Conservation (phyloP, 2,329 filamentous ascomycete genomes). For the Exophiala lecanii-corni region DNA sequence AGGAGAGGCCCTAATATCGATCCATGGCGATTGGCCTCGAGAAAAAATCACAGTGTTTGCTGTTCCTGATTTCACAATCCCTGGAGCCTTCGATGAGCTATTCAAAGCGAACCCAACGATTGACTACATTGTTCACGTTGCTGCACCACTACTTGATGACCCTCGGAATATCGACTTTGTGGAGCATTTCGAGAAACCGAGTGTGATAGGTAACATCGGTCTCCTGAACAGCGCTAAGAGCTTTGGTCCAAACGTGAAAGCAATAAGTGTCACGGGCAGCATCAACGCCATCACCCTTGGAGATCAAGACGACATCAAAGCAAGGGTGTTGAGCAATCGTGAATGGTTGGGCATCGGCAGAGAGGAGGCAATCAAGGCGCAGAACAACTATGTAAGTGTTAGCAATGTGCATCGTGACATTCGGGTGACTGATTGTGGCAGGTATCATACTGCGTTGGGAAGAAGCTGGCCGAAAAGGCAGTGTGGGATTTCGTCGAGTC, state of each 20-base stretch:
- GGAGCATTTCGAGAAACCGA: slow-evolving; percentile 18
- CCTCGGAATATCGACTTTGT: slow-evolving; percentile 28
- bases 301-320: slow-evolving; percentile 19
- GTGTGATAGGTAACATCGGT: slow-evolving; percentile 13
- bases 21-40: slow-evolving; percentile 47
- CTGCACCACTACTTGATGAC: slow-evolving; percentile 68
- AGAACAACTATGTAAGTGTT: slow-evolving; percentile 15
- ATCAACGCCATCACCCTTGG: slow-evolving; percentile 18
- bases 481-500: slow-evolving; percentile 59
- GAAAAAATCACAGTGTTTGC: slow-evolving; percentile 59
- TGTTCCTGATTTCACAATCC: slow-evolving; percentile 65
- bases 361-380: slow-evolving; percentile 17
- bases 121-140: slow-evolving; percentile 68
- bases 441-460: slow-evolving; percentile 46
- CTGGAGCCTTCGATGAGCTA: slow-evolving; percentile 63
- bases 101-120: slow-evolving; percentile 61
- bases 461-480: slow-evolving; percentile 61
- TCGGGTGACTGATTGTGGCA: slow-evolving; percentile 5
- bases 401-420: not conserved
- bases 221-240: slow-evolving; percentile 11
- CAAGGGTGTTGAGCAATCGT: slow-evolving; percentile 7
- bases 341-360: slow-evolving; percentile 13
- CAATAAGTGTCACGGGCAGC: slow-evolving; percentile 18
- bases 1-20: slow-evolving; percentile 54
- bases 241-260: slow-evolving; percentile 17